Evolutionary conservation across 352 stramenopile species (phyloP).

Genomic region (Phytophthora sojae): DNA sequence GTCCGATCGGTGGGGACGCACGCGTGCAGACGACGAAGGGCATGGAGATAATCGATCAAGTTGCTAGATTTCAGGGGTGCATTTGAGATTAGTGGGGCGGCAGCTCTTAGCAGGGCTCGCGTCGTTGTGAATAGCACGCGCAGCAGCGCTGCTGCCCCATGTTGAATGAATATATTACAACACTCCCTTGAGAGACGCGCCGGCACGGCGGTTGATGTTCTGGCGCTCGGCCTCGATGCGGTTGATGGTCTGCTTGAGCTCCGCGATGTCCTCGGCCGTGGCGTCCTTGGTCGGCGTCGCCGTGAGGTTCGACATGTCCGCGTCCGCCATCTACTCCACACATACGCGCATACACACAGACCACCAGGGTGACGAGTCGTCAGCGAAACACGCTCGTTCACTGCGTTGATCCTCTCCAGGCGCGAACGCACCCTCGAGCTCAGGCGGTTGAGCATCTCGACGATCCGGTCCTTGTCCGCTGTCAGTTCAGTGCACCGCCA

Average conservation of each 20-base stretch:
- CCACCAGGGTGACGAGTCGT: neutral
- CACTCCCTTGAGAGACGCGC: slow-evolving; percentile 82
- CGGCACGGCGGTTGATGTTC: slow-evolving; percentile 78
- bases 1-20: neutral
- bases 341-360: neutral
- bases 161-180: slow-evolving; percentile 55
- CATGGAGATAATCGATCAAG: slow-evolving; percentile 22
- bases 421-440: slow-evolving; percentile 67
- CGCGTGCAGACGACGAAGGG: slow-evolving; percentile 4
- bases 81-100: slow-evolving; percentile 31
- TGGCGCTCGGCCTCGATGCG: slow-evolving; percentile 82
- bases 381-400: neutral
- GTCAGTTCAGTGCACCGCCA: neutral
- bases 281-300: slow-evolving; percentile 80
- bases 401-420: neutral
- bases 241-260: slow-evolving; percentile 80
- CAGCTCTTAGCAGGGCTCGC: slow-evolving; percentile 10
- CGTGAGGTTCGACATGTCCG: slow-evolving; percentile 90
- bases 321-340: slow-evolving; percentile 74
- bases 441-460: slow-evolving; percentile 90
- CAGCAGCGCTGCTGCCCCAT: slow-evolving; percentile 4
- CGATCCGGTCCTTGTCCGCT: slow-evolving; percentile 89
- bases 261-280: slow-evolving; percentile 76
- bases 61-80: slow-evolving; percentile 33
- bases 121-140: slow-evolving; percentile 13